Percentiles rank a stretch among this genome's conserved stretches.
These are phyloP conservation scores for Naematelia encephala DNA, from an alignment of 768 basidiomycete genomes.

Conservation along the genomic window DNA sequence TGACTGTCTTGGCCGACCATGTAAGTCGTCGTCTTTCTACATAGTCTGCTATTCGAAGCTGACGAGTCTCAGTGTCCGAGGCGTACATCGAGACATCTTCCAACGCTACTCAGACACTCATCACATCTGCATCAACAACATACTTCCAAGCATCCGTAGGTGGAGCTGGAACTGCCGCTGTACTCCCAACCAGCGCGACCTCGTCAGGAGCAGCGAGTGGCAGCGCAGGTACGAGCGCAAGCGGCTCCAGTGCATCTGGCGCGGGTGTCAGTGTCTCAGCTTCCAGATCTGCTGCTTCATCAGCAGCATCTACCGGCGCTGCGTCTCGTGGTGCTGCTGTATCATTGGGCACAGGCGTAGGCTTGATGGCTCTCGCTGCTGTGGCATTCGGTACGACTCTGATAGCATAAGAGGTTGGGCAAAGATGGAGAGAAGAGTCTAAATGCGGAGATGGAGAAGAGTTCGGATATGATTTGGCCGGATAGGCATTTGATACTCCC, in stretches of 20 bases:
- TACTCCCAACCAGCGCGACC: constrained; percentile 13
- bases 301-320: constrained; percentile 1
- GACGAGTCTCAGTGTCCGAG: constrained; percentile 55
- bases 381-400: constrained; percentile 17
- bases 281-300: constrained; percentile 3
- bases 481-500: too few species aligned
- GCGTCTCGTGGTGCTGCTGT: constrained; percentile 3
- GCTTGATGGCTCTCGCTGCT: constrained; percentile 14
- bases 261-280: background rate
- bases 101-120: constrained; percentile 54
- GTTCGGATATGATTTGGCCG: too few species aligned
- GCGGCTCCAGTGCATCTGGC: background rate
- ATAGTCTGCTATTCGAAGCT: background rate
- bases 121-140: constrained; percentile 33
- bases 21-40: constrained; percentile 17
- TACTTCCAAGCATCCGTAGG: constrained; percentile 41
- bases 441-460: background rate
- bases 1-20: constrained; percentile 58
- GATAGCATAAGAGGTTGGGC: constrained; percentile 7
- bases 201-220: constrained; percentile 6
- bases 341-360: background rate
- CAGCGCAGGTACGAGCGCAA: background rate
- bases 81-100: constrained; percentile 80
- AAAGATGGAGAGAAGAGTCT: background rate
- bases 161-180: constrained; percentile 23